Base-by-base conservation (phyloP, 1,284 basidiomycete species). In the Rugosomyces carneus region DNA sequence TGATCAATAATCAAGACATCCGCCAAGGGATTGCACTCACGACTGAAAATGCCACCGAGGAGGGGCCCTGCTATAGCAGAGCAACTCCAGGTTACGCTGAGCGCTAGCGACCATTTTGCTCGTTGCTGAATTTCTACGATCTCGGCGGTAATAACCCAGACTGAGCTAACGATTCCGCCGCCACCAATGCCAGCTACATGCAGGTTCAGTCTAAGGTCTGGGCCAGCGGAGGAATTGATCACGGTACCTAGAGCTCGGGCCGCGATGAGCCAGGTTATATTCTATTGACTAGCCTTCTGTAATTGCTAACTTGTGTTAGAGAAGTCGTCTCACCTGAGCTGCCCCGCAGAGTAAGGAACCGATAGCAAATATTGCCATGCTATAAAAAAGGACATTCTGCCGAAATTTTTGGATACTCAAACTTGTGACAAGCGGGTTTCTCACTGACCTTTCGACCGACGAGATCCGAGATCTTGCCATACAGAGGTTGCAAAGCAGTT, bases 71-170 rank as follows among this genome's bases (percentile, higher is more conserved):
- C 84, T 47, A 89, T 63, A 27, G 87, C 87, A 40, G 87, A 90
- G 58, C 81, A 84, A 50, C 81, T 81, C 87, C 87, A 90, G 32
- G 87, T 89, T 44, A 88, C 63, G 54, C 84, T 89, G 32, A 89
- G 71, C 18, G 84, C 84, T 62, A 85, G 83, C 8, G 84, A 87
- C 88, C 85, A 90, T 59, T 80, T 85, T 41, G 86, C 81, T 49
- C 84, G 77, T 50, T 75, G 69, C 51, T 69, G 70, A 29, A 78
- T 72, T 57, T 80, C 77, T 34, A 89, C 85, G 50, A 89, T 80
- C 60, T 89, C 86, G 53, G 84, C 76, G 41, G 84, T 88, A 50
- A 90, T 83, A 19, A 86, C 77, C 87, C 87, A 90, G 36, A 90
- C 86, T 37, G 82, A 73, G 54, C 77, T 80, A 37, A 89, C 87